Conservation (phyloP, 164 flowering plant species). For the Magnolia changhungtana region DNA sequence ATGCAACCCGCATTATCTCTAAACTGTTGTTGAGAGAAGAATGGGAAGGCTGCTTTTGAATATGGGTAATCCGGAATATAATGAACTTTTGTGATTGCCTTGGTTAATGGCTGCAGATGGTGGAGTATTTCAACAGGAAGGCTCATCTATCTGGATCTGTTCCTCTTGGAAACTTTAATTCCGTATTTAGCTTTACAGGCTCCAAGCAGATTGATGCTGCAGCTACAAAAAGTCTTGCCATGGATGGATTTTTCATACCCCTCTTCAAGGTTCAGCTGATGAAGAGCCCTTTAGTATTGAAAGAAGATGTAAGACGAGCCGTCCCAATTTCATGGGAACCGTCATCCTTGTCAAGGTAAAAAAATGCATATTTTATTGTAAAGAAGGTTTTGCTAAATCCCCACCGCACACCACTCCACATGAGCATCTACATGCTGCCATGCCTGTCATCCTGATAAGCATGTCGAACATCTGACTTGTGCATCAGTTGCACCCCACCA, state of each 20-base stretch:
- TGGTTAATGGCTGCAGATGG: conserved; percentile 54
- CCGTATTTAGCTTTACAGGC: conserved; percentile 71
- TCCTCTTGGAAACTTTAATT: conserved; percentile 73
- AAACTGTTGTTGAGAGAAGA: no score
- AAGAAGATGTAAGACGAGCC: conserved; percentile 56
- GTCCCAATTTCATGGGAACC: conserved; percentile 78
- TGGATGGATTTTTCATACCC: conserved; percentile 65
- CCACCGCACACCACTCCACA: background rate
- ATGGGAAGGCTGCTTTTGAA: background rate
- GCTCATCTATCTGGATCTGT: conserved; percentile 45
- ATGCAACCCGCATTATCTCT: no score
- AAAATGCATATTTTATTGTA: background rate
- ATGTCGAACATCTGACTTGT: background rate
- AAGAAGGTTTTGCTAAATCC: background rate
- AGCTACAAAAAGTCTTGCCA: conserved; percentile 57
- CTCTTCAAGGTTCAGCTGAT: conserved; percentile 59
- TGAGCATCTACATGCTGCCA: background rate
- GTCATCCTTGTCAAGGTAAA: conserved; percentile 66
- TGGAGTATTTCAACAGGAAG: conserved; percentile 59
- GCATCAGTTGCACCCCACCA: background rate
- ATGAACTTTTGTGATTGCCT: background rate
- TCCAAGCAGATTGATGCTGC: conserved; percentile 57
- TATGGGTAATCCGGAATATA: background rate
- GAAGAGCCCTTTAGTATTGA: conserved; percentile 36
- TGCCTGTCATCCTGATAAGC: background rate